A percentile compares a stretch with the other conserved stretches of the same genome.
These are phyloP conservation scores for Microcyclospora tardicrescens DNA, from an alignment of 2,329 filamentous ascomycete species.

Conservation along the genomic window DNA sequence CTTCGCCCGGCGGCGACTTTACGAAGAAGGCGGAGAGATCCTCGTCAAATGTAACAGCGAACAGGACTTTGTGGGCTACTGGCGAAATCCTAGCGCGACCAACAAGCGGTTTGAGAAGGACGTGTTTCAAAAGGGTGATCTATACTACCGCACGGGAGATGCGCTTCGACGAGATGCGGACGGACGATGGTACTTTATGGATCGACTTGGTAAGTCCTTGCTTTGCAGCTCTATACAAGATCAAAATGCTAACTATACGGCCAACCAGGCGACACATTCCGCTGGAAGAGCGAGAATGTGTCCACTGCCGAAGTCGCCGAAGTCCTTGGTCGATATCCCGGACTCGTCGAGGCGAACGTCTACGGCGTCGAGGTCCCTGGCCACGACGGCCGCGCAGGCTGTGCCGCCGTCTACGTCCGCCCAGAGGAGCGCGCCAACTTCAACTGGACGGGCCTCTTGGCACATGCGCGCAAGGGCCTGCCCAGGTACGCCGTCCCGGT, in stretches of 20 bases:
- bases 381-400: slow-evolving; percentile 39
- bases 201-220: slow-evolving; percentile 25
- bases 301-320: slow-evolving; percentile 36
- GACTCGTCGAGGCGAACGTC: slow-evolving; percentile 35
- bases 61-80: slow-evolving; percentile 55
- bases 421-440: slow-evolving; percentile 37
- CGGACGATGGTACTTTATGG: slow-evolving; percentile 37
- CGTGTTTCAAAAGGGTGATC: slow-evolving; percentile 35
- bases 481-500: slow-evolving; percentile 65
- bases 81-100: slow-evolving; percentile 53
- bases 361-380: slow-evolving; percentile 36
- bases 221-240: too few relatives aligned
- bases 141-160: slow-evolving; percentile 37
- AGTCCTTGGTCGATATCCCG: slow-evolving; percentile 32
- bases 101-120: slow-evolving; percentile 38
- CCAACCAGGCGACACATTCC: slow-evolving; percentile 28
- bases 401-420: slow-evolving; percentile 46
- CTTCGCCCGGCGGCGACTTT: slow-evolving; percentile 49
- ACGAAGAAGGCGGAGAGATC: slow-evolving; percentile 63
- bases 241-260: too few relatives aligned
- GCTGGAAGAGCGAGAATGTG: slow-evolving; percentile 40
- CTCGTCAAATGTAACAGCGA: slow-evolving; percentile 49
- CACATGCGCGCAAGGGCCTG: slow-evolving; percentile 45
- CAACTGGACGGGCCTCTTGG: slow-evolving; percentile 47
- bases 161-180: slow-evolving; percentile 31